Evolutionary conservation across 2,329 filamentous ascomycete species (phyloP).

Genomic region (Fusarium brevicatenulatum): DNA sequence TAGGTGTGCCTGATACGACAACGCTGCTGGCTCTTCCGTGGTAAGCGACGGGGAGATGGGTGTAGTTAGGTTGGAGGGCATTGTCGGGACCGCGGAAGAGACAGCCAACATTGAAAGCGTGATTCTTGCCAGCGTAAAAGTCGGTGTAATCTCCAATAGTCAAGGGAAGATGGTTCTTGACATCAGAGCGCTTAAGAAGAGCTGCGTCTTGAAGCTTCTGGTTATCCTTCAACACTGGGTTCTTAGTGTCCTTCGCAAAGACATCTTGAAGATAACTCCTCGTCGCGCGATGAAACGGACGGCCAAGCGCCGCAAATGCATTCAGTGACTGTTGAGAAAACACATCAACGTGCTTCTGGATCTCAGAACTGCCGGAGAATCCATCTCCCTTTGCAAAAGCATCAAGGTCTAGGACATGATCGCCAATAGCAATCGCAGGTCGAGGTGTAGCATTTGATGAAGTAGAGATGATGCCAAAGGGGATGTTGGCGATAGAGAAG

Average conservation of each 20-base stretch:
- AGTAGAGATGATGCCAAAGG: conserved; percentile 83
- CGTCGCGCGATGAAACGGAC: conserved; percentile 74
- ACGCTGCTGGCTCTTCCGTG: conserved; percentile 82
- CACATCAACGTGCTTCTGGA: conserved; percentile 41
- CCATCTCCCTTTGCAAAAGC: conserved; percentile 63
- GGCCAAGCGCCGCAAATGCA: conserved; percentile 63
- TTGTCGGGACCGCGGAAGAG: conserved; percentile 79
- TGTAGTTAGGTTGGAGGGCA: conserved; percentile 84
- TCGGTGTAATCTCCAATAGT: conserved; percentile 85
- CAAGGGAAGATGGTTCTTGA: conserved; percentile 78
- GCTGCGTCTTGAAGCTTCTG: conserved; percentile 44
- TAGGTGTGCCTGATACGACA: conserved; percentile 77
- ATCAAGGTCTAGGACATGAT: conserved; percentile 75
- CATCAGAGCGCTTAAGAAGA: conserved; percentile 52
- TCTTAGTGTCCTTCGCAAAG: conserved; percentile 63
- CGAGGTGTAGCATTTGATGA: conserved; percentile 64
- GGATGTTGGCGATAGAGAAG: conserved; percentile 76
- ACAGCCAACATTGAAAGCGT: conserved; percentile 75
- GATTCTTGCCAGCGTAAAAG: conserved; percentile 83
- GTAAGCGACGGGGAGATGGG: conserved; percentile 82
- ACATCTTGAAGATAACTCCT: conserved; percentile 75
- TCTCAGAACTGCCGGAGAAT: conserved; percentile 47
- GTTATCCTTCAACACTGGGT: conserved; percentile 52
- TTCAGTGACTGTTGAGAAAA: conserved; percentile 48
- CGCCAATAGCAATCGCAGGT: conserved; percentile 77